Percentiles rank a stretch among this genome's conserved stretches.
Evolutionary conservation across 345 rosid species (phyloP).

Genomic region (Sisymbrium irio): DNA sequence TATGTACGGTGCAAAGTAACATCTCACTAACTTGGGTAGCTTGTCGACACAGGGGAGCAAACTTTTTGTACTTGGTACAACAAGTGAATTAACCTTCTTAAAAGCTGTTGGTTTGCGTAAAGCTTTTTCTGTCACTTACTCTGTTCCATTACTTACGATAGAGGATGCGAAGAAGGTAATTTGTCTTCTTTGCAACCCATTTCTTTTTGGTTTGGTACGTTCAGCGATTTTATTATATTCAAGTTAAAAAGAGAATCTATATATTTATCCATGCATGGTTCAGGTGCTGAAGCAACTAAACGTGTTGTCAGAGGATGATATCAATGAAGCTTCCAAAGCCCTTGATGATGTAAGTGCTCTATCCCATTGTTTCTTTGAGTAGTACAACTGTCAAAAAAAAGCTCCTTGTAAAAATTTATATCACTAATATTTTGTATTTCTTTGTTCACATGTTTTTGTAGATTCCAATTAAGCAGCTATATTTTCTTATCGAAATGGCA

Average conservation of each 20-base stretch:
- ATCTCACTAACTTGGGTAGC: too few relatives aligned
- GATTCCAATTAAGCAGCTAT: slow-evolving; percentile 60
- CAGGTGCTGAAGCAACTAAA: slow-evolving; percentile 65
- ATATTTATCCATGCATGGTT: too few relatives aligned
- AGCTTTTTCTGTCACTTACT: slow-evolving; percentile 57
- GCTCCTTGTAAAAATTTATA: background rate
- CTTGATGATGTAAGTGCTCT: slow-evolving; percentile 57
- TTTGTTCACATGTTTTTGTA: background rate
- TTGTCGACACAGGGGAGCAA: slow-evolving; percentile 62
- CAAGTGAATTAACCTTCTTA: slow-evolving; percentile 72
- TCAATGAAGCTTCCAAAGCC: slow-evolving; percentile 60
- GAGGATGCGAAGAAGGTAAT: slow-evolving; percentile 73
- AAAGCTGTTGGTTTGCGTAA: slow-evolving; percentile 54
- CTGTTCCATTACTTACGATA: slow-evolving; percentile 56
- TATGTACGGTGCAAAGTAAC: too few relatives aligned
- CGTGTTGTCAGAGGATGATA: slow-evolving; percentile 59
- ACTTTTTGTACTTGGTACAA: slow-evolving; percentile 76
- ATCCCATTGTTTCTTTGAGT: background rate
- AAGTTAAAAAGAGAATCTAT: too few relatives aligned
- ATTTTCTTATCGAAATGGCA: slow-evolving; percentile 26
- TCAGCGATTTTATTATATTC: too few relatives aligned
- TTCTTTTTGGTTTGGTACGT: background rate
- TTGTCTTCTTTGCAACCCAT: background rate
- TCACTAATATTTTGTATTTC: background rate
- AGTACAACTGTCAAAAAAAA: background rate